These are phyloP conservation scores for Pistacia vera DNA, from an alignment of 345 rosid species.

Conservation along the genomic window DNA sequence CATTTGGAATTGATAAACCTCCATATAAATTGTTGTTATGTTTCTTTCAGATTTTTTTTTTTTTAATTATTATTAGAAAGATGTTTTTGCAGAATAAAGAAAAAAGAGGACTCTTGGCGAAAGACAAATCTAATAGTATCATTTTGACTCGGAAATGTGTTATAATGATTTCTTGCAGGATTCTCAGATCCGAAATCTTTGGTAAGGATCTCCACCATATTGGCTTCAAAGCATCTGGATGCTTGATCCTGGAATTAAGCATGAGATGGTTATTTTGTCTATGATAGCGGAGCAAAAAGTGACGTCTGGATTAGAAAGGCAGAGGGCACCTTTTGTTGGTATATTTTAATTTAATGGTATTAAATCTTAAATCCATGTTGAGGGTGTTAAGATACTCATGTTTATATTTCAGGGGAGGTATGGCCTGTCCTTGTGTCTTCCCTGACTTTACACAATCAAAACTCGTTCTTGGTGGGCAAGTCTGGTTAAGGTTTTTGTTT, in stretches of 20 bases:
- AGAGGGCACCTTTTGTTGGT: constrained; percentile 74
- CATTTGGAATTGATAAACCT: background rate
- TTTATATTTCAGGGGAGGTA: constrained; percentile 67
- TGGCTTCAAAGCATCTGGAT: constrained; percentile 95
- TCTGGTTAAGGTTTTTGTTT: constrained; percentile 70
- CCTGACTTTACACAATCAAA: constrained; percentile 83
- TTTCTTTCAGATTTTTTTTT: background rate
- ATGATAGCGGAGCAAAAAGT: constrained; percentile 65
- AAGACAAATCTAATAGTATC: background rate
- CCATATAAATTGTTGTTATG: background rate
- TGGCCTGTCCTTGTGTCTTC: constrained; percentile 96
- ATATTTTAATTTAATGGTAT: constrained; percentile 11
- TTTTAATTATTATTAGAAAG: background rate
- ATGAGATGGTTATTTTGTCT: constrained; percentile 66
- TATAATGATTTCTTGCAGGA: constrained; percentile 46
- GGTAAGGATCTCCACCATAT: constrained; percentile 54
- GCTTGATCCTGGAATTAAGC: constrained; percentile 94
- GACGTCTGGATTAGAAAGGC: constrained; percentile 72
- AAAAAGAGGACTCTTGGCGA: background rate
- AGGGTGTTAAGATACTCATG: constrained; percentile 6
- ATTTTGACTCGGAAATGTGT: background rate
- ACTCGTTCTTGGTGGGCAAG: constrained; percentile 91
- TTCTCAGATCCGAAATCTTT: constrained; percentile 71
- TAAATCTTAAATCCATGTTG: constrained; percentile 11
- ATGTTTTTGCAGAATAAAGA: background rate